Conservation (phyloP, 179 eudicot genomes). For the Heliamphora pulchella region DNA sequence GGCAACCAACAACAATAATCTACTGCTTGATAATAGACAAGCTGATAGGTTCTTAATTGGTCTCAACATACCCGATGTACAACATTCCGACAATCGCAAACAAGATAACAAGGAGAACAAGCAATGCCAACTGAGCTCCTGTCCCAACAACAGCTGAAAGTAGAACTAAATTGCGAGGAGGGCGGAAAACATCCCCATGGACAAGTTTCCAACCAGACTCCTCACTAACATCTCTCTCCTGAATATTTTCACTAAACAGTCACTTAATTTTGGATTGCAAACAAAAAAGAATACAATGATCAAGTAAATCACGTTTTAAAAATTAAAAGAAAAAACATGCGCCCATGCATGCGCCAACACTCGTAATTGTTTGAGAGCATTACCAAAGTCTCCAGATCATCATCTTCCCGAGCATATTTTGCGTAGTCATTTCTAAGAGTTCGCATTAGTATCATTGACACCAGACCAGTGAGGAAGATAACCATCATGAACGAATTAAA, state of each 20-base stretch:
- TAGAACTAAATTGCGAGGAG: slow-evolving; percentile 62
- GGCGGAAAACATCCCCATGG: slow-evolving; percentile 91
- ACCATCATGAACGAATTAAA: slow-evolving; percentile 99
- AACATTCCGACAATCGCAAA: slow-evolving; percentile 80
- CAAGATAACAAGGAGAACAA: slow-evolving; percentile 76
- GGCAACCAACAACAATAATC: slow-evolving; percentile 8
- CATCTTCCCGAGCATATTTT: slow-evolving; percentile 96
- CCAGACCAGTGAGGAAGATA: slow-evolving; percentile 89
- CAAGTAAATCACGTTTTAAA: neutral
- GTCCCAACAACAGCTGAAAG: slow-evolving; percentile 85
- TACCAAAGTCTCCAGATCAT: slow-evolving; percentile 90
- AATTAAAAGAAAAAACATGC: neutral
- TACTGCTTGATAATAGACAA: neutral
- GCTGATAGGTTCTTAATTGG: neutral
- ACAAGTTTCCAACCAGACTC: slow-evolving; percentile 99
- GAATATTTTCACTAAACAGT: slow-evolving; percentile 13
- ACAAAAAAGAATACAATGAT: neutral
- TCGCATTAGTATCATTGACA: slow-evolving; percentile 93
- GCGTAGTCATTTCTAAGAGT: slow-evolving; percentile 97
- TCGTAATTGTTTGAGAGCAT: slow-evolving; percentile 7
- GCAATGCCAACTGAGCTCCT: slow-evolving; percentile 85
- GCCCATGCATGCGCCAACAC: too few relatives aligned
- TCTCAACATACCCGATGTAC: slow-evolving; percentile 67
- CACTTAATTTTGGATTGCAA: neutral
- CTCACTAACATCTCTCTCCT: slow-evolving; percentile 93